A percentile compares a stretch with the other conserved stretches of the same genome.
These are phyloP conservation scores for Aspergillus avenaceus DNA, from an alignment of 495 filamentous ascomycete species.

Conservation along the genomic window DNA sequence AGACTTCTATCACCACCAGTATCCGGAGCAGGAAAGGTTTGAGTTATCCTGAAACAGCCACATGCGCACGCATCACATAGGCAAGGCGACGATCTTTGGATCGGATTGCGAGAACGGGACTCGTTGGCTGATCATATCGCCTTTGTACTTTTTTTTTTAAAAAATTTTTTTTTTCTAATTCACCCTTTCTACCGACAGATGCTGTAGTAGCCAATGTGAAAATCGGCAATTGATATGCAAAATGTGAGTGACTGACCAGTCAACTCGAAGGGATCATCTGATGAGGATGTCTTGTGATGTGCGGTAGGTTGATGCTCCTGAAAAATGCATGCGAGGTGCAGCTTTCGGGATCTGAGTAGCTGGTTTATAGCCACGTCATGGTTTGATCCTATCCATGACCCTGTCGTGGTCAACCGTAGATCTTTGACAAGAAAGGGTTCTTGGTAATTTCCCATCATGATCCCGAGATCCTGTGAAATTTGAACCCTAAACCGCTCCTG, in stretches of 20 bases:
- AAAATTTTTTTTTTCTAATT: neutral
- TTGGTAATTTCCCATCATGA: neutral
- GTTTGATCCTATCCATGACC: neutral
- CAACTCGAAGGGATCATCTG: neutral
- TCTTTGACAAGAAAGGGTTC: too few relatives aligned
- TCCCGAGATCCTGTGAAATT: neutral
- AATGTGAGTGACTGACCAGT: neutral
- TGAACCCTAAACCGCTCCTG: neutral
- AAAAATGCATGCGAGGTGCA: neutral
- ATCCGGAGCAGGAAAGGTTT: too few relatives aligned
- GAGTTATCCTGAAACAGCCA: neutral
- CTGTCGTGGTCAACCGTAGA: neutral
- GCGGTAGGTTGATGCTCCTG: neutral
- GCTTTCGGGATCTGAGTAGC: too few relatives aligned
- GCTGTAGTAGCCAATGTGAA: neutral
- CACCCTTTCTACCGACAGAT: neutral
- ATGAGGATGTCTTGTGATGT: neutral
- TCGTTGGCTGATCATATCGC: neutral
- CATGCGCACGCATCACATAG: neutral
- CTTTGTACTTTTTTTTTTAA: neutral
- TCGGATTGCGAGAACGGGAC: neutral
- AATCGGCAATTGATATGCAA: neutral
- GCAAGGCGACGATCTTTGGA: neutral
- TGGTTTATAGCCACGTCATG: neutral
- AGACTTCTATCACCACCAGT: too few relatives aligned